Evolutionary conservation across 2,329 filamentous ascomycete genomes (phyloP).

Genomic region (Sporothrix euskadiensis): DNA sequence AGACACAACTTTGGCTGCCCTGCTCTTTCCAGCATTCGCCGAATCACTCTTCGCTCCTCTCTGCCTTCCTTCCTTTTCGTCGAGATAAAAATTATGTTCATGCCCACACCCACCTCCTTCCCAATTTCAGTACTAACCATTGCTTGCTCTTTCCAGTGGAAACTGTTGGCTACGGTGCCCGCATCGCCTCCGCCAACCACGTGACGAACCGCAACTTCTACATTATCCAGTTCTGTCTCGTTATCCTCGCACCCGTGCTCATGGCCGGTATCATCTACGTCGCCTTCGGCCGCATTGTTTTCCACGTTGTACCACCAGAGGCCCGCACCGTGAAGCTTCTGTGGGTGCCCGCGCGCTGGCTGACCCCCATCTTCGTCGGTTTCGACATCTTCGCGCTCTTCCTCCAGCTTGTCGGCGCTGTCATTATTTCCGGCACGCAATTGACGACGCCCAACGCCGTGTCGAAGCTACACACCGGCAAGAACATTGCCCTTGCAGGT

Average conservation of each 20-base stretch:
- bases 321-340: conserved; percentile 40
- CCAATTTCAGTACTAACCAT: background rate
- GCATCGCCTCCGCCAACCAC: conserved; percentile 39
- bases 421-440: conserved; percentile 45
- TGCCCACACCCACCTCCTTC: background rate
- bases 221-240: conserved; percentile 42
- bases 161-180: conserved; percentile 41
- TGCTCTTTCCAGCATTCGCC: background rate
- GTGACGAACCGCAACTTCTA: conserved; percentile 36
- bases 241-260: conserved; percentile 44
- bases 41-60: background rate
- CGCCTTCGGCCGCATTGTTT: conserved; percentile 44
- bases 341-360: conserved; percentile 42
- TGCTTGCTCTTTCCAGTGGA: conserved; percentile 39
- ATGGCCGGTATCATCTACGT: conserved; percentile 46
- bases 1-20: background rate
- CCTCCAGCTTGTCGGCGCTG: conserved; percentile 43
- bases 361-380: conserved; percentile 46
- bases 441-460: conserved; percentile 38
- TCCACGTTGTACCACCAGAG: conserved; percentile 41
- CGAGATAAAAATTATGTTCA: background rate
- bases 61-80: background rate
- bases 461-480: conserved; percentile 41
- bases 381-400: conserved; percentile 45
- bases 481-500: conserved; percentile 44